These are phyloP conservation scores for Aspergillus candidus DNA, from an alignment of 2,329 filamentous ascomycete genomes.

Conservation along the genomic window DNA sequence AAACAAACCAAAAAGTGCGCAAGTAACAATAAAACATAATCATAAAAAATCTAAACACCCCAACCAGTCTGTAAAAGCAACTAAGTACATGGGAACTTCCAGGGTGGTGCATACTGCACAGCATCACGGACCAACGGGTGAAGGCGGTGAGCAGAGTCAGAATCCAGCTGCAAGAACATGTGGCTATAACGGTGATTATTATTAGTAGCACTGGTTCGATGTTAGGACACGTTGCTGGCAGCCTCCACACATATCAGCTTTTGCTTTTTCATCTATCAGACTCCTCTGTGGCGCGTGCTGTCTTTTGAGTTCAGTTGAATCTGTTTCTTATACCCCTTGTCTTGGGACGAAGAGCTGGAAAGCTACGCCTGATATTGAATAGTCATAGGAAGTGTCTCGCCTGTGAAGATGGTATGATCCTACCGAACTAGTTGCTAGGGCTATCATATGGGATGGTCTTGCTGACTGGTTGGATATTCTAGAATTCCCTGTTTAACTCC, in stretches of 20 bases:
- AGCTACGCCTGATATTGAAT: too few relatives aligned
- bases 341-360: too few relatives aligned
- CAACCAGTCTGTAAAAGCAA: too few relatives aligned
- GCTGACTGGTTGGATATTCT: not conserved
- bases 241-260: constrained; percentile 1
- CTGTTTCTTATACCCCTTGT: too few relatives aligned
- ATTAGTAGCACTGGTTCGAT: constrained; percentile 6
- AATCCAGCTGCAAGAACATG: constrained; percentile 27
- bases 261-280: not conserved
- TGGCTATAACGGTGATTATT: constrained; percentile 21
- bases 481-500: constrained; percentile 83
- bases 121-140: not conserved
- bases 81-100: not conserved
- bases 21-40: too few relatives aligned
- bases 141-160: constrained; percentile 33
- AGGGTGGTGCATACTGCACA: constrained; percentile 2
- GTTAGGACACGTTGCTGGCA: constrained; percentile 10
- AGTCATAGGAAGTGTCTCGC: too few relatives aligned
- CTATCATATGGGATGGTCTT: too few relatives aligned
- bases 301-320: too few relatives aligned
- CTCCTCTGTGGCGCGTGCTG: too few relatives aligned
- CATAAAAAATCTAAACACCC: too few relatives aligned
- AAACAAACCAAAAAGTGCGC: too few relatives aligned
- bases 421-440: not conserved
- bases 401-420: constrained; percentile 7